Evolutionary conservation across 2,329 filamentous ascomycete genomes (phyloP), one percentile per base, ranked within the genome.

Genomic region (Tolypocladium guangdongense): DNA sequence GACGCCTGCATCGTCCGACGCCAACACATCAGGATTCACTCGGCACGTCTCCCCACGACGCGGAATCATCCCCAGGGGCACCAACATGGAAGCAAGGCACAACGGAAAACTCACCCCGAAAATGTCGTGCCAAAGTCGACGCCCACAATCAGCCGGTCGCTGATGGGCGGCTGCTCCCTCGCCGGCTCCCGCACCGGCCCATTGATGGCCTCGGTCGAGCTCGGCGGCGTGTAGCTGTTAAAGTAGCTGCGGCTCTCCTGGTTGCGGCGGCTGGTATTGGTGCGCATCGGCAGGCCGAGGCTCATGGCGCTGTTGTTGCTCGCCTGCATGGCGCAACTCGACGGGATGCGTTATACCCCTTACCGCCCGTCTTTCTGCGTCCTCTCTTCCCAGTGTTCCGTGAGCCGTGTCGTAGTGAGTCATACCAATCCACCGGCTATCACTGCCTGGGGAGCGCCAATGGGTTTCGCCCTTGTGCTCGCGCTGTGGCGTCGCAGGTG

Each of bases 81-180:
- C 6, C 20, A 3, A 2, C 7, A 24, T 8, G 4, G 24, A 18
- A 27, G 39, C 24, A 30, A 3, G 8, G 43, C 8, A 30, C 11
- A 14, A 14, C 30, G 12, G 27, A 0, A 37, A 52, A 75, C 80
- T 72, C 70, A 86, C 82, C 86, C 87, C 45, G 84, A 88, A 64
- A 88, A 91, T 2, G 87, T 91, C n/a, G 88, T 91, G 16, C 88
- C 88, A 71, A 91, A 91, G 66, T 91, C 88, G 8, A 91, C 82
- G 8, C 87, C 88, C 36, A 91, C 86, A 60, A 90, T 87, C 59
- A 90, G 70, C 52, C 84, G 77, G 64, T 89, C 86, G 58, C 71
- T 77, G 48, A 76, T 65, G 12, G 77, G 72, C 33, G 74, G 68
- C 54, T 76, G 71, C 60, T 82, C 79, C 60, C 75, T 69, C 30